Evolutionary conservation across 306 rosid genomes (phyloP), one percentile per base, ranked within the genome.

Genomic region (Notholithocarpus densiflorus): DNA sequence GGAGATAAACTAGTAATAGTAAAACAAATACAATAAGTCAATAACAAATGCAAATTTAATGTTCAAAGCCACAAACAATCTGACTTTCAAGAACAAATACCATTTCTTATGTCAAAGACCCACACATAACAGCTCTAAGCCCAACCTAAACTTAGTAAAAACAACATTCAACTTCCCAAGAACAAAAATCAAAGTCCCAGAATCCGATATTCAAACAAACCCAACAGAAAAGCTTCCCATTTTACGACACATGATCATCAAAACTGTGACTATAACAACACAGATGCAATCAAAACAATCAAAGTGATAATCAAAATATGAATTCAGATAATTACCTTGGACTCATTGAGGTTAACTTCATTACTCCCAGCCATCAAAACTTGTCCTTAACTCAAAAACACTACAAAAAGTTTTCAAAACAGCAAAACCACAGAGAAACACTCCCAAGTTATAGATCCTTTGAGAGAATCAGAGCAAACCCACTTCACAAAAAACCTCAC

Each of bases 301-400:
- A 82, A 24, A 29, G 12, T 7, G 3, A 61, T 53, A 34, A 65
- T 5, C 43, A 79, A 51, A 18, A 31, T 23, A 11, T 48, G 23
- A 69, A 74, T 32, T 40, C 60, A 75, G 12, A 11, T 27, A 60
- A 48, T 24, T 23, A 90, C 97, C 96, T 51, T 91, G 60, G 97
- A 91, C 68, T 93, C 97, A 56, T 75, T 91, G 82, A 87, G 79
- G 84, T 93, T 86, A 79, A 89, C 86, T 81, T 91, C 89, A 75
- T 88, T 85, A 80, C 82, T 84, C 68, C 88, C 97, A 64, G 90
- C 92, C 98, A 93, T 93, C 75, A 82, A 55, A 85, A 74, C 52
- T 19, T 21, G 61, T 5, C 65, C 4, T 71, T 20, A 1, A 12
- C 53, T 48, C 34, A n/a, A 23, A 40, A 40, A 40, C 45, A 40